These are phyloP conservation scores for Isoetes engelmannii DNA, from an alignment of 83 land plant species.

Conservation along the genomic window DNA sequence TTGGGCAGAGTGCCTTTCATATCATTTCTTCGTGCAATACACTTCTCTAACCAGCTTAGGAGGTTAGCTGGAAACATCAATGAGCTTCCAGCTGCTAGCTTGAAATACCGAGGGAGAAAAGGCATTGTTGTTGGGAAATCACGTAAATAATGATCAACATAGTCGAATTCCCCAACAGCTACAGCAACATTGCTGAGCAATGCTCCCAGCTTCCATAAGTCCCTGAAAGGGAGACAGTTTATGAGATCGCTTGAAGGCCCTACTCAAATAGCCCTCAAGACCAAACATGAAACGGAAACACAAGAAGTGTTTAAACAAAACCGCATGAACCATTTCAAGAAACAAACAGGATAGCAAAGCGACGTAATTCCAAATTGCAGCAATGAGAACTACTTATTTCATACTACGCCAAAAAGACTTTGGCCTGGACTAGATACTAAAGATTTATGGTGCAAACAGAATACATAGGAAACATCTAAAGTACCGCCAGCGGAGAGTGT, in stretches of 20 bases:
- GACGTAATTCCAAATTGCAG: too few relatives aligned
- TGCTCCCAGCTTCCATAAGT: slow-evolving; percentile 46
- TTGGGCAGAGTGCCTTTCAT: slow-evolving; percentile 46
- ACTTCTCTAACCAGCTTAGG: slow-evolving; percentile 63
- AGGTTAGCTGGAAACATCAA: slow-evolving; percentile 51
- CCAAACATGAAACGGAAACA: too few relatives aligned
- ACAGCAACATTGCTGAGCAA: slow-evolving; percentile 53
- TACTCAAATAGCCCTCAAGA: too few relatives aligned
- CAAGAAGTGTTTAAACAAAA: too few relatives aligned
- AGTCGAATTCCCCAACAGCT: slow-evolving; percentile 49
- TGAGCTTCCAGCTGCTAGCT: slow-evolving; percentile 1
- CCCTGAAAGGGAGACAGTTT: slow-evolving; percentile 30
- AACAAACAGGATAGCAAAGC: too few relatives aligned
- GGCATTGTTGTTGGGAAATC: slow-evolving; percentile 66
- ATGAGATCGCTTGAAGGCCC: too few relatives aligned
- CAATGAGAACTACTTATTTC: too few relatives aligned
- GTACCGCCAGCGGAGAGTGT: slow-evolving; percentile 70
- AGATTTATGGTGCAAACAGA: not conserved
- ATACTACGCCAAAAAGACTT: too few relatives aligned
- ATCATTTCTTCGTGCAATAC: slow-evolving; percentile 40
- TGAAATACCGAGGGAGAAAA: slow-evolving; percentile 18
- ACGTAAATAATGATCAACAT: slow-evolving; percentile 80
- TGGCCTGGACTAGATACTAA: too few relatives aligned
- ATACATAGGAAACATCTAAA: not conserved
- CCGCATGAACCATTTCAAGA: too few relatives aligned